Percentiles rank a stretch among this genome's conserved stretches.
phyloP scores from a whole-genome alignment of 495 filamentous ascomycete genomes.

The Choiromyces venosus region DNA sequence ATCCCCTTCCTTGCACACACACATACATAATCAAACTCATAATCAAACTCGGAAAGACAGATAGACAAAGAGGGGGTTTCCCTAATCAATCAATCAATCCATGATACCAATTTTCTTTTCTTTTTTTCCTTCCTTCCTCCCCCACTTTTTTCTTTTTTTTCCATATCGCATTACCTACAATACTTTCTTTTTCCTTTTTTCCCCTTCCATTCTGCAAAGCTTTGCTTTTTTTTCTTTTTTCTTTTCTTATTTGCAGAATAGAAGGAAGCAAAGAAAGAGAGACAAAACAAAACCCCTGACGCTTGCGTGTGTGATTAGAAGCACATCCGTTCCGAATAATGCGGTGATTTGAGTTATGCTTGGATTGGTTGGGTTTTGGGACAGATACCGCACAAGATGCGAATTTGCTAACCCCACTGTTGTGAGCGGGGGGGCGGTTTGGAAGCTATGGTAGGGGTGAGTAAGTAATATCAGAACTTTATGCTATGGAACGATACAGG shows the following conservation, averaged over 20 bases:
- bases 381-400: slow-evolving; percentile 1
- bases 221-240: background rate
- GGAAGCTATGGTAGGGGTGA: background rate
- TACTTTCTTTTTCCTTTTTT: background rate
- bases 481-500: background rate
- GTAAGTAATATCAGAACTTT: background rate
- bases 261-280: background rate
- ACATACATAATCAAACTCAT: background rate
- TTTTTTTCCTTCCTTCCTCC: background rate
- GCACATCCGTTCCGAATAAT: slow-evolving; percentile 48
- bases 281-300: background rate
- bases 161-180: too few relatives aligned
- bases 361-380: background rate
- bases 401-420: background rate
- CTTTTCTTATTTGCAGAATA: background rate
- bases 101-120: background rate
- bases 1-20: background rate
- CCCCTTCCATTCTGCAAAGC: too few relatives aligned
- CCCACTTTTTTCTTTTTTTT: background rate
- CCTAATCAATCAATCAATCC: too few relatives aligned
- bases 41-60: background rate
- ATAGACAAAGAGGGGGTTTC: too few relatives aligned
- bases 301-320: slow-evolving; percentile 38
- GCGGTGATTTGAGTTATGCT: slow-evolving; percentile 15
- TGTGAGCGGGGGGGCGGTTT: background rate